A percentile compares a stretch with the other conserved stretches of the same genome.
Evolutionary conservation across 306 rosid species (phyloP).

Genomic region (Corylus americana): DNA sequence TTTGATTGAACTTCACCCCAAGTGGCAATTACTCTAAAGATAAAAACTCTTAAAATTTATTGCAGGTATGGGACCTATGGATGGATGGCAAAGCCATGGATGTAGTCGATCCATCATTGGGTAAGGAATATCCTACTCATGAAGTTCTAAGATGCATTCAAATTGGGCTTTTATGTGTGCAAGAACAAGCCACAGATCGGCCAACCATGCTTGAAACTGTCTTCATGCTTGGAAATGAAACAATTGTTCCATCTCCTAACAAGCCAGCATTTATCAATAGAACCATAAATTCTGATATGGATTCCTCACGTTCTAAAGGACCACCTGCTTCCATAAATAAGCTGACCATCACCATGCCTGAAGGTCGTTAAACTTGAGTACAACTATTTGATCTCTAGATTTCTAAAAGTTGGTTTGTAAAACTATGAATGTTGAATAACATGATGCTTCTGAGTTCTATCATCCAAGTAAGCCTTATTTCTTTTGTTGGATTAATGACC

Average conservation of each 20-base stretch:
- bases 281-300: background rate
- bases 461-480: too few relatives aligned
- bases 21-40: background rate
- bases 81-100: background rate
- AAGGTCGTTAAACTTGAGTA: conserved; percentile 25
- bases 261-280: conserved; percentile 50
- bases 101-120: conserved; percentile 35
- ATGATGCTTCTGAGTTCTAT: too few relatives aligned
- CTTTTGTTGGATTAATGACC: too few relatives aligned
- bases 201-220: conserved; percentile 56
- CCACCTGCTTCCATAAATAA: conserved; percentile 29
- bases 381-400: too few relatives aligned
- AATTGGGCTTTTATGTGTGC: conserved; percentile 42
- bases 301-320: conserved; percentile 35
- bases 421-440: too few relatives aligned
- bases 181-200: conserved; percentile 38
- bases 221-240: conserved; percentile 56
- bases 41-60: background rate
- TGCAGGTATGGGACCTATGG: conserved; percentile 43
- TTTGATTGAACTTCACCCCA: background rate
- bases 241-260: conserved; percentile 36
- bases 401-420: too few relatives aligned
- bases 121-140: background rate
- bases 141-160: conserved; percentile 29
- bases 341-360: conserved; percentile 28